Conservation (phyloP, 495 filamentous ascomycete genomes). For the Hypoxylon cercidicola region DNA sequence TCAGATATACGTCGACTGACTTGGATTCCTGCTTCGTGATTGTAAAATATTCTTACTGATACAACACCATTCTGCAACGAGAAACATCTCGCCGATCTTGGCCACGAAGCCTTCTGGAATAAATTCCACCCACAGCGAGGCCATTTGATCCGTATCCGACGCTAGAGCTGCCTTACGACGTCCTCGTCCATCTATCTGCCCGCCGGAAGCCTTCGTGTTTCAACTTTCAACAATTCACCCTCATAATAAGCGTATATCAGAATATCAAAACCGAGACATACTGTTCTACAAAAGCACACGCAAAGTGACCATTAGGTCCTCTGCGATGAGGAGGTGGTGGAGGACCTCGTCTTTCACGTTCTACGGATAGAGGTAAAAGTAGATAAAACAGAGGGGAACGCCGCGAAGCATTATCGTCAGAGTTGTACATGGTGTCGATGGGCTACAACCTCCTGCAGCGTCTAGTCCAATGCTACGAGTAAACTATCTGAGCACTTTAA, state of each 20-base stretch:
- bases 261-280: slow-evolving; percentile 19
- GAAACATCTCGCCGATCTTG: slow-evolving; percentile 23
- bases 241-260: slow-evolving; percentile 23
- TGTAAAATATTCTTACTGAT: slow-evolving; percentile 35
- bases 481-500: slow-evolving; percentile 24
- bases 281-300: slow-evolving; percentile 32
- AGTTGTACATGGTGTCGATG: slow-evolving; percentile 24
- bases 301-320: slow-evolving; percentile 52
- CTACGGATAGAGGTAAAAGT: slow-evolving; percentile 42
- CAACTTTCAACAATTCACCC: slow-evolving; percentile 20
- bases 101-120: slow-evolving; percentile 12
- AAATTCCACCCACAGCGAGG: slow-evolving; percentile 10
- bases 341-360: slow-evolving; percentile 48
- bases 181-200: slow-evolving; percentile 15
- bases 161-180: slow-evolving; percentile 17
- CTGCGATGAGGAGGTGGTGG: slow-evolving; percentile 57
- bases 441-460: slow-evolving; percentile 21
- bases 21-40: slow-evolving; percentile 21
- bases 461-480: slow-evolving; percentile 40
- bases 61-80: slow-evolving; percentile 27
- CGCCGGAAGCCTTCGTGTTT: slow-evolving; percentile 42
- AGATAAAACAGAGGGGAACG: slow-evolving; percentile 26
- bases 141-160: slow-evolving; percentile 16
- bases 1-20: slow-evolving; percentile 18
- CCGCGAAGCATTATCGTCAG: slow-evolving; percentile 27